Base-by-base conservation (phyloP, 2,329 filamentous ascomycete genomes). In the Fusarium hostae region DNA sequence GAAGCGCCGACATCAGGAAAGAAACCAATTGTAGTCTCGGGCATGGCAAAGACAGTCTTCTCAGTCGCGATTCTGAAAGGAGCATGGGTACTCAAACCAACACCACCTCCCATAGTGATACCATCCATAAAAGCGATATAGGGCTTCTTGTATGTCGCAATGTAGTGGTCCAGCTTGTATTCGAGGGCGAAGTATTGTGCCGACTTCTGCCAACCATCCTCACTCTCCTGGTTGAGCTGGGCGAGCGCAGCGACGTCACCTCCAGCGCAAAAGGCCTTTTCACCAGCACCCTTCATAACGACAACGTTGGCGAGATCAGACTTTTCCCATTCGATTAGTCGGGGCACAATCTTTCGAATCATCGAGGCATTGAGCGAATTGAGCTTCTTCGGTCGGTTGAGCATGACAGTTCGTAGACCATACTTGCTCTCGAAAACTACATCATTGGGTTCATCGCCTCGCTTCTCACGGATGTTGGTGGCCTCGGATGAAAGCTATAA, bases 1-100 rank as follows among this genome's bases (percentile, higher is more conserved):
- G 94, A 97, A 35, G 92, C 97, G 68, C 96, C 96, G 52, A 99
- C 96, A 78, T 99, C 97, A 10, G 97, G 96, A 87, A 99, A 99
- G 86, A 98, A 98, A 41, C 96, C 96, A 78, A 99, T 99, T 12
- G 90, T 97, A 7, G 96, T 99, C 84, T 99, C 96, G 34, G 96
- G 96, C 96, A 99, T 99, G 75, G 97, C 95, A 78, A 99, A 98
- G 51, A 97, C 84, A 9, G 96, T 99, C 79, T 92, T 92, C 83
- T 99, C 96, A 5, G 96, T 99, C 40, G 96, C 96, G 79, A 99
- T 97, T 67, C 96, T 89, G 87, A 99, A 95, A 6, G 96, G 97
- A 5, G 96, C 95, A 82, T 99, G 97, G 57, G 97, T 89, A 81
- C 93, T 97, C 62, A 99, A 88, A 10, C 96, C 96, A 58, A 98